phyloP scores from a whole-genome alignment of 345 rosid species.

The rapeseed (Brassica napus) region DNA sequence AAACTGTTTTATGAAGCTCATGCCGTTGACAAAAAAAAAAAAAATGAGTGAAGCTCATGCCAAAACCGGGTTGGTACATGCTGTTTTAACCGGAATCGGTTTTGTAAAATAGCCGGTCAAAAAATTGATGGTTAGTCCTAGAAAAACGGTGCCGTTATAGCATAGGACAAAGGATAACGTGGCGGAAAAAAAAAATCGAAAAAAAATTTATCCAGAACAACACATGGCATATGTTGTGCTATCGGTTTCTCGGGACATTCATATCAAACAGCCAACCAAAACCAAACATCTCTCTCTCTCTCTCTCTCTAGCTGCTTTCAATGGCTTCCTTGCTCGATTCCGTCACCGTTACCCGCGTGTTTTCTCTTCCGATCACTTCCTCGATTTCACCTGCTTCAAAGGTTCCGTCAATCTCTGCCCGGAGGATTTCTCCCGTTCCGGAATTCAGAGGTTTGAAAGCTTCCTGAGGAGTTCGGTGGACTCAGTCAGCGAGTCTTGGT shows the following conservation, averaged over 20 bases:
- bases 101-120: neutral
- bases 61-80: neutral
- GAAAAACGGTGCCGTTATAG: neutral
- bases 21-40: no score
- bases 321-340: slow-evolving; percentile 43
- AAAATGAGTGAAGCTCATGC: neutral
- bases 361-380: slow-evolving; percentile 21
- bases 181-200: neutral
- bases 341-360: slow-evolving; percentile 38
- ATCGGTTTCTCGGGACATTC: slow-evolving; percentile 21
- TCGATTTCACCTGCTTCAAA: slow-evolving; percentile 28
- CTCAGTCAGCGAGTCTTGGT: slow-evolving; percentile 14
- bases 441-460: slow-evolving; percentile 33
- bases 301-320: slow-evolving; percentile 29
- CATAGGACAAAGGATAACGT: neutral
- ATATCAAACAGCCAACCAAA: slow-evolving; percentile 13
- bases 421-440: slow-evolving; percentile 20
- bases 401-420: slow-evolving; percentile 15
- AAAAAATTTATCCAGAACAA: slow-evolving; percentile 5
- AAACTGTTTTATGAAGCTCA: no score
- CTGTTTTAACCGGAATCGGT: neutral
- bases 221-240: slow-evolving; percentile 15
- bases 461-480: slow-evolving; percentile 27
- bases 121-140: neutral
- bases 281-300: slow-evolving; percentile 15